Evolutionary conservation across 805 yeast species (phyloP).

Genomic region (Saccharomycopsis fermentans): DNA sequence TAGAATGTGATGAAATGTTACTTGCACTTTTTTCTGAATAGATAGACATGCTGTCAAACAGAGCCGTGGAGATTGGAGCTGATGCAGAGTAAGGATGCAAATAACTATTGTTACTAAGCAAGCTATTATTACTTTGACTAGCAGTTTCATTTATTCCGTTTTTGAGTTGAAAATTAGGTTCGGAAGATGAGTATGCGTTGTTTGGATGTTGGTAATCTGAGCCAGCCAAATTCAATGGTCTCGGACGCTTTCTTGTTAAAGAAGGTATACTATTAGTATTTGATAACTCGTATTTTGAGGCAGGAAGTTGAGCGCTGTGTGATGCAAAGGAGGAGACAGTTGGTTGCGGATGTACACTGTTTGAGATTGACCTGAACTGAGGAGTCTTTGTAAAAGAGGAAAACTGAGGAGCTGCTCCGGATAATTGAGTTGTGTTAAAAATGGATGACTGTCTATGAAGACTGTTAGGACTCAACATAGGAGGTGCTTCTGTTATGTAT

Average conservation of each 20-base stretch:
- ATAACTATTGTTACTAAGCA: not conserved
- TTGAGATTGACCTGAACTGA: conserved; percentile 6
- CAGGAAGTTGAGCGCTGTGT: not conserved
- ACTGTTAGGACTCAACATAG: not conserved
- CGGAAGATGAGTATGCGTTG: not conserved
- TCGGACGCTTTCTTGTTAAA: conserved; percentile 6
- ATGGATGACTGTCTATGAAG: conserved; percentile 1
- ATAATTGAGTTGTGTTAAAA: not conserved
- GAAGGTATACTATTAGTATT: not conserved
- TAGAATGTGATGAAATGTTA: not conserved
- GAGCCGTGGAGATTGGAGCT: not conserved
- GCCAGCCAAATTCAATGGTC: conserved; percentile 3
- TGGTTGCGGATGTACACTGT: not conserved
- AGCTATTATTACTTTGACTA: not conserved
- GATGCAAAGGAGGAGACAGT: not conserved
- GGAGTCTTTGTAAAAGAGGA: conserved; percentile 15
- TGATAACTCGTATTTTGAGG: not conserved
- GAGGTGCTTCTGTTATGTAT: not conserved
- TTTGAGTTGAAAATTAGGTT: not conserved
- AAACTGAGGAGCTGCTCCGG: conserved; percentile 8
- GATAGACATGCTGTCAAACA: not conserved
- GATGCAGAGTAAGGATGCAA: not conserved
- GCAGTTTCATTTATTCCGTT: not conserved
- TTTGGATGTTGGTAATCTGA: not conserved
- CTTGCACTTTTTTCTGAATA: not conserved